Percentiles rank a stretch among this genome's conserved stretches.
These are phyloP conservation scores for Lumnitzera littorea DNA, from an alignment of 345 rosid species.

Conservation along the genomic window DNA sequence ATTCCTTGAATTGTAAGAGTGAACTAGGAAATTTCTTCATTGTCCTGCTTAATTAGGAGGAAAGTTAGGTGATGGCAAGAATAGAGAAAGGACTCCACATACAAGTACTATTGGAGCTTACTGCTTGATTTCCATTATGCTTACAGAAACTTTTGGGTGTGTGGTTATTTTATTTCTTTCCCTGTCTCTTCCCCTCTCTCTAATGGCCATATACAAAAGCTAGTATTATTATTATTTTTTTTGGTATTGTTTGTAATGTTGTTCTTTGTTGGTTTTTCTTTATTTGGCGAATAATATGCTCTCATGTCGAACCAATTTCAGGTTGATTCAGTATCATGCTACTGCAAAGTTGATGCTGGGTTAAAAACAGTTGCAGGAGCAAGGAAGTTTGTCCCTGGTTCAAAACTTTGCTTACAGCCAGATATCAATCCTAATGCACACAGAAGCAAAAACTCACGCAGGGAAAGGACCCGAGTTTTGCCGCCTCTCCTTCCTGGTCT, in stretches of 20 bases:
- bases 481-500: slow-evolving; percentile 89
- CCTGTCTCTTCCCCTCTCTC: no score
- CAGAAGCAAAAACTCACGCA: slow-evolving; percentile 51
- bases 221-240: no score
- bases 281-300: background rate
- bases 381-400: slow-evolving; percentile 90
- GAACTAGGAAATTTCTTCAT: no score
- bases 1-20: no score
- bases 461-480: slow-evolving; percentile 74
- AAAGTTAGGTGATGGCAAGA: no score
- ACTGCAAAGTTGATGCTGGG: slow-evolving; percentile 90
- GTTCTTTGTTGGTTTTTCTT: background rate
- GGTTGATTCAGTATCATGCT: slow-evolving; percentile 97
- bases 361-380: slow-evolving; percentile 89
- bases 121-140: no score
- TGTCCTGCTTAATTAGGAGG: no score
- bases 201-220: no score
- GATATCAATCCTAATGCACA: slow-evolving; percentile 94
- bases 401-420: slow-evolving; percentile 91
- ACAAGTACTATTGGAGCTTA: no score
- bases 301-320: slow-evolving; percentile 26
- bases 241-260: background rate
- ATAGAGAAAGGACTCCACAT: no score
- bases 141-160: no score
- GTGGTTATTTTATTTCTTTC: no score